phyloP scores from a whole-genome alignment of 2,329 filamentous ascomycete species.

The Shiraia sp. region DNA sequence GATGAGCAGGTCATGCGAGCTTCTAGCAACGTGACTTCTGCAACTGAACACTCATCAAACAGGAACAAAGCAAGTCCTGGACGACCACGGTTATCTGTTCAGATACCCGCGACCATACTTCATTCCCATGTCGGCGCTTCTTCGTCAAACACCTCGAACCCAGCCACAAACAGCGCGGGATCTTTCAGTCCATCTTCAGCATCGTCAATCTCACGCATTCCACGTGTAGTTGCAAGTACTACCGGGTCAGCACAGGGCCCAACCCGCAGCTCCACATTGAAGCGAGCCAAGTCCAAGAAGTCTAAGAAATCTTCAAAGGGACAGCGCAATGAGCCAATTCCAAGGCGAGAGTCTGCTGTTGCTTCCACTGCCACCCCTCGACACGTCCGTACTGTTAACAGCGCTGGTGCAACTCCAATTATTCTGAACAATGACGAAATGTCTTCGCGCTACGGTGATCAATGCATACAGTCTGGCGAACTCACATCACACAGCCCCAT shows the following conservation, averaged over 20 bases:
- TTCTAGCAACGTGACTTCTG: neutral
- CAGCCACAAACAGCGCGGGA: conserved; percentile 12
- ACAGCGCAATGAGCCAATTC: neutral
- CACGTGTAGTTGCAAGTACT: conserved; percentile 17
- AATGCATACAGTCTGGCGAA: neutral
- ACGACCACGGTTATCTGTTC: conserved; percentile 24
- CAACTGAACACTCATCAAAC: neutral
- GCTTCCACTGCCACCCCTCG: conserved; percentile 5
- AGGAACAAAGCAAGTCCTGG: conserved; percentile 2
- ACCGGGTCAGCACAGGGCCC: conserved; percentile 4
- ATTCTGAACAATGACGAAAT: conserved; percentile 1
- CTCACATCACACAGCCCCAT: neutral
- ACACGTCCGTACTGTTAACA: conserved; percentile 28
- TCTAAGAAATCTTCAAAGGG: conserved; percentile 3
- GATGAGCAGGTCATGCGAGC: conserved; percentile 11
- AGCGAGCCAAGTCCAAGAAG: conserved; percentile 20
- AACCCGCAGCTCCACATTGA: conserved; percentile 16
- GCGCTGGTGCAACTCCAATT: conserved; percentile 22
- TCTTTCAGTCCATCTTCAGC: conserved; percentile 8
- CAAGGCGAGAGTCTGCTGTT: neutral
- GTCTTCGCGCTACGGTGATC: neutral
- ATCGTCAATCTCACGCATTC: conserved; percentile 29
- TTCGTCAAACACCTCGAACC: conserved; percentile 5
- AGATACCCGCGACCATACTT: conserved; percentile 10
- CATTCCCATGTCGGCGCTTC: conserved; percentile 4